A percentile compares a stretch with the other conserved stretches of the same genome.
Conservation (phyloP, 305 asterid species). For the Fraxinus velutina region DNA sequence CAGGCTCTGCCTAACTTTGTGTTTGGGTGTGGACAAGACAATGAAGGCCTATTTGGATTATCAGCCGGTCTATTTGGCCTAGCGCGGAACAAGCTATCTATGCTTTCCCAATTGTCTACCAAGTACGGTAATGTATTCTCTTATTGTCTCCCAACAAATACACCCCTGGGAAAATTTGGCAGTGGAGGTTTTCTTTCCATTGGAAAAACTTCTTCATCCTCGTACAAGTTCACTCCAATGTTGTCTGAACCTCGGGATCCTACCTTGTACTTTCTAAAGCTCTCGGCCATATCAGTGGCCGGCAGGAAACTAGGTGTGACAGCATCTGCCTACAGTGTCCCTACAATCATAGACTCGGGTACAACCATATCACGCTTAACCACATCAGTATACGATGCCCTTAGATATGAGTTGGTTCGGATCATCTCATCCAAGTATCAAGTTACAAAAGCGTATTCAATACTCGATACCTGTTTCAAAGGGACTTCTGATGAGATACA, state of each 20-base stretch:
- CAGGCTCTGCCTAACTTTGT: slow-evolving; percentile 31
- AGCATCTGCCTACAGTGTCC: slow-evolving; percentile 31
- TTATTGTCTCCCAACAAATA: slow-evolving; percentile 50
- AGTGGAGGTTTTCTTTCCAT: slow-evolving; percentile 47
- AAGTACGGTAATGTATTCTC: slow-evolving; percentile 47
- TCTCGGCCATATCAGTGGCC: slow-evolving; percentile 32
- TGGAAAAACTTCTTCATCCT: slow-evolving; percentile 29
- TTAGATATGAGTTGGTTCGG: slow-evolving; percentile 30
- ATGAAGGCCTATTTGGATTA: slow-evolving; percentile 45
- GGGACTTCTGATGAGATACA: slow-evolving; percentile 33
- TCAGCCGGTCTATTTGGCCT: slow-evolving; percentile 53
- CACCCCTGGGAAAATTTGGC: slow-evolving; percentile 34
- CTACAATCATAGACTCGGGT: slow-evolving; percentile 58
- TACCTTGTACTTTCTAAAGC: slow-evolving; percentile 38
- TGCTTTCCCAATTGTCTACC: slow-evolving; percentile 43
- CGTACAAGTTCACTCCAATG: slow-evolving; percentile 53
- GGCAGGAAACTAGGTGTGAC: slow-evolving; percentile 30
- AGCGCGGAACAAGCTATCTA: slow-evolving; percentile 41
- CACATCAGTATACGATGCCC: slow-evolving; percentile 38
- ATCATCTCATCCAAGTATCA: slow-evolving; percentile 36
- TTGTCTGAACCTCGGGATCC: slow-evolving; percentile 40
- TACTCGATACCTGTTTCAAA: slow-evolving; percentile 47
- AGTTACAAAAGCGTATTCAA: slow-evolving; percentile 22
- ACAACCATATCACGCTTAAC: slow-evolving; percentile 46
- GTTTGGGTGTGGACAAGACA: slow-evolving; percentile 58